Evolutionary conservation across 2,329 filamentous ascomycete genomes (phyloP), one percentile per base, ranked within the genome.

Genomic region (Cladosporium sp.): DNA sequence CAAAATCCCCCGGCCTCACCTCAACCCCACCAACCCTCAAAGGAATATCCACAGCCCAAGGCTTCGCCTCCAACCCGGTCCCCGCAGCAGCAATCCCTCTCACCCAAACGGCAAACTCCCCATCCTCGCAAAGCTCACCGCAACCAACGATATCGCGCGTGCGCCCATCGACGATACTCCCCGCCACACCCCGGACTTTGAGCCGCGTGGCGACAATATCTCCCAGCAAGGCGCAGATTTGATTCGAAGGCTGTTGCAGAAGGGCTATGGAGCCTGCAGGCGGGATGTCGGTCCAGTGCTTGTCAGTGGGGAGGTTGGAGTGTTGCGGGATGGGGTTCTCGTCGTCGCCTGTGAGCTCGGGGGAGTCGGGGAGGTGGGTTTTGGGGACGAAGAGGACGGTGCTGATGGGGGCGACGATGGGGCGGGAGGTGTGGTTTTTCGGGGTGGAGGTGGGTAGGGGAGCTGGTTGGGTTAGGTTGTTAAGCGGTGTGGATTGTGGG

Each of bases 121-220:
- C 57, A 15, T 55, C 53, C 18, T 49, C 39, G 29, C 71, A 73
- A 9, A 78, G 77, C 60, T 86, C 81, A 13, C 68, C 70, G 25
- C 54, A 51, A 9, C 56, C 48, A 13, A 38, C 38, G 15, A 88
- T 59, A 69, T 90, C 86, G 53, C 86, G 74, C 5, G 85, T 78
- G 33, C 85, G 72, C 1, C 86, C 86, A 57, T 81, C 77, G 7
- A 88, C 82, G n/a, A 89, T 69, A 9, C 85, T 76, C 2, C 76
- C 84, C 56, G 73, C 72, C 15, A 78, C 79, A 12, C 79, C 78
- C 9, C 83, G 72, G 12, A 76, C 64, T 59, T 82, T 80, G 77
- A 89, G 85, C 16, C 86, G 74, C 25, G 78, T 71, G 4, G 84
- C 86, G 78, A 89, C 86, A 56, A 90, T 87, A 15, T 86, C 86